Evolutionary conservation across 768 basidiomycete genomes (phyloP).

Genomic region (Leccinum rimulosum): DNA sequence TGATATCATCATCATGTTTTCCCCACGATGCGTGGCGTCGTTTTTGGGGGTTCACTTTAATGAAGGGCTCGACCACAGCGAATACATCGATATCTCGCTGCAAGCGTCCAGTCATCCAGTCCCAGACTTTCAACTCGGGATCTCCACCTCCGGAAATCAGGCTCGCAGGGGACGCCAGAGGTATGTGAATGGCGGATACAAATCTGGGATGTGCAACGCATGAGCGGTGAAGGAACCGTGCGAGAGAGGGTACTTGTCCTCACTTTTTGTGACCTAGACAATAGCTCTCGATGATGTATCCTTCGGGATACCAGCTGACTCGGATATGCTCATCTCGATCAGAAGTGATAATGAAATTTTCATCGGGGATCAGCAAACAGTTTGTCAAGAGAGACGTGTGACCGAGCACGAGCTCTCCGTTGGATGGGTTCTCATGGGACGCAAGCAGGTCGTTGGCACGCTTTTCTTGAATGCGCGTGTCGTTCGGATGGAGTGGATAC

Average conservation of each 20-base stretch:
- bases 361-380: slow-evolving; percentile 65
- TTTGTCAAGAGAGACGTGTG: slow-evolving; percentile 85
- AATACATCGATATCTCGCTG: slow-evolving; percentile 52
- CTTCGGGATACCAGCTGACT: slow-evolving; percentile 85
- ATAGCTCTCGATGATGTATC: slow-evolving; percentile 82
- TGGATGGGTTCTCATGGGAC: slow-evolving; percentile 69
- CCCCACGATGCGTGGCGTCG: slow-evolving; percentile 30
- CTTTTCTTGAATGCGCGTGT: slow-evolving; percentile 23
- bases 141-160: slow-evolving; percentile 93
- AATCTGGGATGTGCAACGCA: slow-evolving; percentile 47
- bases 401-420: slow-evolving; percentile 73
- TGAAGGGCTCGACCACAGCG: slow-evolving; percentile 46
- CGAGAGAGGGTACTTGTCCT: slow-evolving; percentile 20
- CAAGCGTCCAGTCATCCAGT: slow-evolving; percentile 65
- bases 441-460: slow-evolving; percentile 33
- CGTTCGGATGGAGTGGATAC: slow-evolving; percentile 52
- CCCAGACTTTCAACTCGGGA: slow-evolving; percentile 69
- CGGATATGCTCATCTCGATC: slow-evolving; percentile 97
- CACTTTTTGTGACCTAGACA: slow-evolving; percentile 85
- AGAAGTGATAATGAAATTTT: slow-evolving; percentile 78
- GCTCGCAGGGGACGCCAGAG: slow-evolving; percentile 38
- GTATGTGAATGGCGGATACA: slow-evolving; percentile 79
- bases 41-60: slow-evolving; percentile 34
- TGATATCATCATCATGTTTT: slow-evolving; percentile 26
- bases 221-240: not conserved